These are phyloP conservation scores for Curvularia eragrostidis DNA, from an alignment of 2,329 filamentous ascomycete species.

Conservation along the genomic window DNA sequence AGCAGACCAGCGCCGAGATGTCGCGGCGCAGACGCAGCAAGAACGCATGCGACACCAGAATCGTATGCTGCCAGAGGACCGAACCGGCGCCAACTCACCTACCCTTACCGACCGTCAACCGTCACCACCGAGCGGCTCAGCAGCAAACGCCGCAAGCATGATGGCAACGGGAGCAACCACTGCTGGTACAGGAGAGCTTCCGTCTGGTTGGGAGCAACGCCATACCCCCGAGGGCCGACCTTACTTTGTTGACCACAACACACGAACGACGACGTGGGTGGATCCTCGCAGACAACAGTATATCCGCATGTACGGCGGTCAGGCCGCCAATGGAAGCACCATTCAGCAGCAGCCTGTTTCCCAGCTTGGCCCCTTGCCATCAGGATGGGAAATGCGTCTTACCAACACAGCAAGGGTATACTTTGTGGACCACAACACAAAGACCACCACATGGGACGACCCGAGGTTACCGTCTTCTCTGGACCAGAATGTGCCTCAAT, in stretches of 20 bases:
- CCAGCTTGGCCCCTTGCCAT: slow-evolving; percentile 91
- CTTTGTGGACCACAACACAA: slow-evolving; percentile 99
- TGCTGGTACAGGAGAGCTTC: slow-evolving; percentile 91
- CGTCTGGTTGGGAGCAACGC: slow-evolving; percentile 94
- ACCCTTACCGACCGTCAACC: slow-evolving; percentile 66
- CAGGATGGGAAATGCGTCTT: slow-evolving; percentile 99
- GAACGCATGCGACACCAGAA: slow-evolving; percentile 95
- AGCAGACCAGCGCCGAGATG: slow-evolving; percentile 75
- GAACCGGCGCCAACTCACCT: slow-evolving; percentile 91
- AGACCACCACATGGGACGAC: slow-evolving; percentile 99
- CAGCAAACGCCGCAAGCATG: slow-evolving; percentile 74
- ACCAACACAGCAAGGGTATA: slow-evolving; percentile 98
- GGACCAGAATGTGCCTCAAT: slow-evolving; percentile 98
- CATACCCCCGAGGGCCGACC: slow-evolving; percentile 93
- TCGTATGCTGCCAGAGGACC: slow-evolving; percentile 91
- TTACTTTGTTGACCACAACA: slow-evolving; percentile 99
- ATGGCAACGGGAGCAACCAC: slow-evolving; percentile 95
- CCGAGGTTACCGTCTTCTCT: slow-evolving; percentile 92
- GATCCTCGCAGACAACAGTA: slow-evolving; percentile 97
- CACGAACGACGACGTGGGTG: slow-evolving; percentile 97
- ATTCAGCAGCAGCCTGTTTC: slow-evolving; percentile 98
- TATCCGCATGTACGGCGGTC: slow-evolving; percentile 96
- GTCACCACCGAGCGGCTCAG: slow-evolving; percentile 47
- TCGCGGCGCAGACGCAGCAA: slow-evolving; percentile 89
- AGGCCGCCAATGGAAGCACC: slow-evolving; percentile 73